Conservation (phyloP, 345 rosid species). For the Eucalyptus urophylla region DNA sequence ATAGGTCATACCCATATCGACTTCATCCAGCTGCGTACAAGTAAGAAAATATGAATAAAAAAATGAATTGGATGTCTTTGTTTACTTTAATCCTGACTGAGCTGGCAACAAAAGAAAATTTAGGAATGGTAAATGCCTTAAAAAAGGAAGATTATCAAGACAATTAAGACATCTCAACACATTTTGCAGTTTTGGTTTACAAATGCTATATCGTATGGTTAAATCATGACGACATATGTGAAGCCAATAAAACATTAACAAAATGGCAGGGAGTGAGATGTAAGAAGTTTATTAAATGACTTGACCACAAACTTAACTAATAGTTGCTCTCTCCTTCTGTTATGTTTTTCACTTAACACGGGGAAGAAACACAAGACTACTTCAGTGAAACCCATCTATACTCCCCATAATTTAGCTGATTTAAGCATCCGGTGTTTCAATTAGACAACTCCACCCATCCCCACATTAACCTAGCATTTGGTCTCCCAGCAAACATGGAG, state of each 20-base stretch:
- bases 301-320: neutral
- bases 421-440: neutral
- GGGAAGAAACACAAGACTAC: neutral
- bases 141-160: neutral
- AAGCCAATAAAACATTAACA: neutral
- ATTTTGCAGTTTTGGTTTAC: neutral
- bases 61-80: neutral
- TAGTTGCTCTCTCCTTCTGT: neutral
- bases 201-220: neutral
- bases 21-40: conserved; percentile 69
- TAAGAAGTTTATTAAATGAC: neutral
- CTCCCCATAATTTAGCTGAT: neutral
- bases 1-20: conserved; percentile 88
- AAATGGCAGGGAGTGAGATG: neutral
- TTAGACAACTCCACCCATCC: neutral
- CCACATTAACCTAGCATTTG: neutral
- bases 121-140: neutral
- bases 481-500: neutral
- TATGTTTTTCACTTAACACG: neutral
- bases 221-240: neutral
- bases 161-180: neutral
- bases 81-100: neutral
- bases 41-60: neutral
- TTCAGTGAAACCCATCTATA: neutral
- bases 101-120: neutral